Conservation (phyloP, 2,329 filamentous ascomycete species). For the Zymoseptoria tritici region DNA sequence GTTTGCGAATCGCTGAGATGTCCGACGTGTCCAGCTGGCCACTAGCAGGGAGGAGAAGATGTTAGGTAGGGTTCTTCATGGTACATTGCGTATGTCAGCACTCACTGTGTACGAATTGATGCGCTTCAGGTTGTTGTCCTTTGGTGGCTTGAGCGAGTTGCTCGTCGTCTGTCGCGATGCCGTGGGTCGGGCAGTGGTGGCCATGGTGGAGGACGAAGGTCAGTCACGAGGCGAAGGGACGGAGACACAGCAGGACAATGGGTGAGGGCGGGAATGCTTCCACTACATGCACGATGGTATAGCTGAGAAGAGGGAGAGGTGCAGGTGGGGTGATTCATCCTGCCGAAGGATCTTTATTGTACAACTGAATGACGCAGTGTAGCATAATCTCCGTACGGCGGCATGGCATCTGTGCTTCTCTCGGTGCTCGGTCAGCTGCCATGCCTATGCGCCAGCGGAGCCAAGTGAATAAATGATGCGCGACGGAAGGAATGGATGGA, state of each 20-base stretch:
- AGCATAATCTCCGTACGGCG: background rate
- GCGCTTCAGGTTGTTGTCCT: slow-evolving; percentile 20
- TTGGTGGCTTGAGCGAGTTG: slow-evolving; percentile 12
- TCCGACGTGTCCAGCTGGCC: slow-evolving; percentile 71
- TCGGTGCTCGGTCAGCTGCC: too few species aligned
- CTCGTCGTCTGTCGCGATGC: background rate
- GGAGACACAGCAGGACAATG: background rate
- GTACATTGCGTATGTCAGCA: background rate
- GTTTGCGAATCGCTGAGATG: slow-evolving; percentile 66
- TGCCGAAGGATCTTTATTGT: background rate
- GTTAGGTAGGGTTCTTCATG: background rate
- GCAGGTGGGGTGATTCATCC: background rate
- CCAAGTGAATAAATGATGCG: too few species aligned
- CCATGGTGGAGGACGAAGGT: background rate
- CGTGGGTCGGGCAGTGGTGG: background rate
- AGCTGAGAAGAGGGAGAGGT: background rate
- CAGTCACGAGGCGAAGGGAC: background rate
- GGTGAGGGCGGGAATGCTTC: background rate
- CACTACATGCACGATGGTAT: background rate
- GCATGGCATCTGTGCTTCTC: too few species aligned
- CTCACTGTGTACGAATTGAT: slow-evolving; percentile 26
- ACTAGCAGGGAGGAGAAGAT: slow-evolving; percentile 33
- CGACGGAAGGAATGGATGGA: background rate
- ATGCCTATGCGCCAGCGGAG: too few species aligned
- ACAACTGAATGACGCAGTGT: background rate